Base-by-base conservation (phyloP, 345 rosid species). In the Camelina neglecta region DNA sequence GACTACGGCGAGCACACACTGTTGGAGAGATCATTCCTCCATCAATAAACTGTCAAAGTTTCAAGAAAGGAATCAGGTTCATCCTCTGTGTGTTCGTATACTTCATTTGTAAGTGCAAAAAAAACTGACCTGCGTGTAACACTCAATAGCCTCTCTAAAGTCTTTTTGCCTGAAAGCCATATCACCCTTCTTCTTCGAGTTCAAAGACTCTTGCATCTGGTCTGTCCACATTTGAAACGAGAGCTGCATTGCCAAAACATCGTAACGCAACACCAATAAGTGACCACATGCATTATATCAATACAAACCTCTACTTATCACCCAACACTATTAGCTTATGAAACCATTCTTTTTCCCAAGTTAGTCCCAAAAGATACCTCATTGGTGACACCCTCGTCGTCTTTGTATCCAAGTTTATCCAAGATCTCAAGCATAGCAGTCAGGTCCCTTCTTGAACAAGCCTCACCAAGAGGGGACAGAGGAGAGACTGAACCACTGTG, bases 161-260 rank as follows among this genome's bases (percentile, higher is more conserved):
- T 91, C 91, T 84, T 86, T 91, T 58, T 88, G 93, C 63, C 88
- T 87, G 81, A 93, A 93, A 74, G 94, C 97, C 50, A 47, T 72
- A 83, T 93, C 97, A 11, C 98, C 98, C 82, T 91, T 93, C 76
- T 93, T 91, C 88, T 93, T 93, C 2, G 86, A 88, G 78, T 83
- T 88, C 78, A 93, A 82, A 5, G 93, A 91, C 75, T 91, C 98
- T 78, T 93, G 97, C 97, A 91, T 89, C 57, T 93, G 97, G 83
- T 87, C 85, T 65, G 98, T 91, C 98, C 98, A 91, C 98, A 91
- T 58, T 1, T 74, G 97, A 82, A 93, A 93, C 44, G 97, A 93
- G 57, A 93, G 96, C 98, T 93, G 88, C 83, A 85, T 71, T 55
- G 38, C 48, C 71, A 62, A 56, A 70, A 55, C 65, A 77, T 12